These are phyloP conservation scores for Letharia lupina DNA, from an alignment of 495 filamentous ascomycete species.

Conservation along the genomic window DNA sequence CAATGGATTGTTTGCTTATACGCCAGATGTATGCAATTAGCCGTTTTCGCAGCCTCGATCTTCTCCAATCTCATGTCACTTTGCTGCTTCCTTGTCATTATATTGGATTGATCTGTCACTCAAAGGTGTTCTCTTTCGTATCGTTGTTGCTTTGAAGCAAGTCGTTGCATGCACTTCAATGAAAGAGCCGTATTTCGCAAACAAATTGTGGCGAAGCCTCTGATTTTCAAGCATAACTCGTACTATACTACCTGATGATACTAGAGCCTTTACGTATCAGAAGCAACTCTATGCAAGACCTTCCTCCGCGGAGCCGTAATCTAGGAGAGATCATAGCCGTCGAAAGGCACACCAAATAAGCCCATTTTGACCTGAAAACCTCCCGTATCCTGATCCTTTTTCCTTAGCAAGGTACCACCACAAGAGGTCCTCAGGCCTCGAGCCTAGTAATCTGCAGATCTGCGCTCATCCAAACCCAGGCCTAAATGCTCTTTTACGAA, in stretches of 20 bases:
- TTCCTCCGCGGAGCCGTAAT: too few species aligned
- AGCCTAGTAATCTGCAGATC: too few species aligned
- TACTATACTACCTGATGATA: not conserved
- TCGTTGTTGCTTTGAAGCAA: too few species aligned
- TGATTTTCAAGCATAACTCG: not conserved
- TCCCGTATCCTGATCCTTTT: too few species aligned
- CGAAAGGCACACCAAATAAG: too few species aligned
- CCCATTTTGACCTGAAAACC: too few species aligned
- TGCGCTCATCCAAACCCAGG: not conserved
- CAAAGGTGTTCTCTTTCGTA: not conserved
- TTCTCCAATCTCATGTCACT: not conserved
- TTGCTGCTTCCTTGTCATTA: not conserved
- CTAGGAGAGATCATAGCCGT: too few species aligned
- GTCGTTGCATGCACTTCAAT: not conserved
- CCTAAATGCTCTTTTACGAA: not conserved
- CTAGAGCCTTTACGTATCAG: not conserved
- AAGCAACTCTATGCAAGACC: not conserved
- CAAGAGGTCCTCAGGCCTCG: too few species aligned
- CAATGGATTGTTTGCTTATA: not conserved
- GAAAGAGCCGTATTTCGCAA: not conserved
- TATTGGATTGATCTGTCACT: not conserved
- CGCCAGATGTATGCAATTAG: not conserved
- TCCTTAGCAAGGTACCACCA: too few species aligned
- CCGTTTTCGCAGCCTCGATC: not conserved
- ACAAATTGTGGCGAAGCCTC: not conserved